Evolutionary conservation across 1,284 basidiomycete genomes (phyloP).

Genomic region (Ceratobasidium sp.): DNA sequence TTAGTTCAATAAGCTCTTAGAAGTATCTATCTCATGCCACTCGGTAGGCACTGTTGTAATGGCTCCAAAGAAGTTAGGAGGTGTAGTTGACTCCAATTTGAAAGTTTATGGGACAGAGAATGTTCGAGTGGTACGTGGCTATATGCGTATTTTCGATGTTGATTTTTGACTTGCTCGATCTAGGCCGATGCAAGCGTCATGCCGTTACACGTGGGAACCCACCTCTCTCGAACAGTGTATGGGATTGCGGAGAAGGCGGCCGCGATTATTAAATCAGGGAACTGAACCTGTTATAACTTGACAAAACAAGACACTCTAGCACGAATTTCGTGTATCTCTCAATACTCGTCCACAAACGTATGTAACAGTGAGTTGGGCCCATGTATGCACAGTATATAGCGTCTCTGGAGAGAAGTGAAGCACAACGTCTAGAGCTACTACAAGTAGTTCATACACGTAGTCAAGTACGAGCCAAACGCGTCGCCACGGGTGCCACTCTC

Average conservation of each 20-base stretch:
- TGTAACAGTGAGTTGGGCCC: too few species aligned
- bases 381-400: too few species aligned
- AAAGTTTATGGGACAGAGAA: slow-evolving; percentile 58
- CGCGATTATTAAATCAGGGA: slow-evolving; percentile 48
- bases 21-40: neutral
- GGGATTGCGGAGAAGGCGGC: slow-evolving; percentile 58
- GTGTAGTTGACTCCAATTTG: slow-evolving; percentile 57
- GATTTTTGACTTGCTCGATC: neutral
- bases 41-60: slow-evolving; percentile 53
- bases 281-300: neutral
- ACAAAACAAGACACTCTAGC: too few species aligned
- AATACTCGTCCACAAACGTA: too few species aligned
- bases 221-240: slow-evolving; percentile 58
- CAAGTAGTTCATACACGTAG: too few species aligned
- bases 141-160: neutral
- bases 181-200: slow-evolving; percentile 53
- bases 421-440: too few species aligned
- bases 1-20: neutral
- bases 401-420: too few species aligned
- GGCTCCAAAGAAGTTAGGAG: slow-evolving; percentile 56
- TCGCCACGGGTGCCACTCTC: too few species aligned
- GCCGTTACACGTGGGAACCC: slow-evolving; percentile 58
- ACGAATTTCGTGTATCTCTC: too few species aligned
- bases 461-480: too few species aligned
- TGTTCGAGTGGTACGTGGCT: slow-evolving; percentile 50